Base-by-base conservation (phyloP, 2,329 filamentous ascomycete species). In the Aspergillus carbonarius region DNA sequence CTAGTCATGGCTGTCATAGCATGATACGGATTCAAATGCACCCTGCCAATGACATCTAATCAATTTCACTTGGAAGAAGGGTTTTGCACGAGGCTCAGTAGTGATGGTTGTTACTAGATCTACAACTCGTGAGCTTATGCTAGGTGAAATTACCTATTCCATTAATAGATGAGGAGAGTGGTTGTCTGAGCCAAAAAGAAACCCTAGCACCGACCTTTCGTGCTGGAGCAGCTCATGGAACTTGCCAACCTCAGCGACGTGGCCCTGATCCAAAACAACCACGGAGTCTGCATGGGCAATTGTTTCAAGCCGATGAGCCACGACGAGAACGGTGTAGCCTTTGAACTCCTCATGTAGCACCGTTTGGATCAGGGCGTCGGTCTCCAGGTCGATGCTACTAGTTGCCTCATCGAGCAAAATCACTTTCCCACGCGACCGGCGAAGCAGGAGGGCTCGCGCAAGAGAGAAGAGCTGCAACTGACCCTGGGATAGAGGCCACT, bases 361-460 rank as follows among this genome's bases (percentile, higher is more conserved):
- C 18, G 37, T n/a, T 32, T 61, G 59, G 10, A 61, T 58, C n/a
- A 46, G 34, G 4, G 30, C 20, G 27, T 61, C 59, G 1, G 56
- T 49, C 44, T 54, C 53, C 42, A 59, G 39, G 44, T 61, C 59
- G 6, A 61, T 51, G 3, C 47, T 54, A 4, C 55, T 49, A 3
- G 59, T 61, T 3, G 59, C 59, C 39, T 61, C 59, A 20, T 61
- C 59, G 39, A 58, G 53, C 18, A 61, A 51, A 17, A 59, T 30
- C 6, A 59, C 55, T 13, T 56, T 58, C 1, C 55, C 49, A 1
- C 50, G 40, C 4, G 56, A 56, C 15, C 35, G 35, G 17, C 35
- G 35, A n/a, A 39, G 35, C 5, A 61, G 40, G 0, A 59, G 53
- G 0, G 59, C 59, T 1, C 56, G 59, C 1, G 59, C 56, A 20